Percentiles rank a stretch among this genome's conserved stretches.
Evolutionary conservation across 208 protist genomes (phyloP).

Genomic region (Trypanosoma brucei): DNA sequence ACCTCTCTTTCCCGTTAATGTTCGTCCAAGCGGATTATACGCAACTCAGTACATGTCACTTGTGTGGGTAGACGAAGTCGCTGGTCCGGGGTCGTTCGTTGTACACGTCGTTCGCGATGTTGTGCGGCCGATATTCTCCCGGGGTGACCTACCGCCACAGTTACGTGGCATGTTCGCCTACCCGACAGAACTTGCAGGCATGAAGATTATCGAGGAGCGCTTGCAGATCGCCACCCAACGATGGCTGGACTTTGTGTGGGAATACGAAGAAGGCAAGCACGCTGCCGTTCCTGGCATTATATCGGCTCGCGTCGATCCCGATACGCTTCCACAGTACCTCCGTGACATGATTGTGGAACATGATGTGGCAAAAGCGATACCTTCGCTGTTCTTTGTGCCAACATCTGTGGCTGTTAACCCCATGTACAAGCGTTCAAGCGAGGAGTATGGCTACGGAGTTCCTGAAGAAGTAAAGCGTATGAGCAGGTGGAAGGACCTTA

Average conservation of each 20-base stretch:
- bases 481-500: conserved; percentile 61
- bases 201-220: conserved; percentile 48
- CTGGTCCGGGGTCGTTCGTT: conserved; percentile 24
- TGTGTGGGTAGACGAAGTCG: conserved; percentile 38
- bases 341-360: conserved; percentile 60
- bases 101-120: conserved; percentile 63
- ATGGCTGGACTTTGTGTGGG: conserved; percentile 83
- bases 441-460: conserved; percentile 64
- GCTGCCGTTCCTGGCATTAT: conserved; percentile 64
- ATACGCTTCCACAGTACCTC: conserved; percentile 46
- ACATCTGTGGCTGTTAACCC: conserved; percentile 43
- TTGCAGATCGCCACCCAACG: conserved; percentile 58
- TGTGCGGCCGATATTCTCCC: conserved; percentile 69
- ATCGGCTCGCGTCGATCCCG: conserved; percentile 59
- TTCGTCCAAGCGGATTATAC: conserved; percentile 50
- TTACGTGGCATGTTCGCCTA: conserved; percentile 83
- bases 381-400: conserved; percentile 24
- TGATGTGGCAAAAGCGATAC: conserved; percentile 21
- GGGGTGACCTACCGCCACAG: conserved; percentile 68
- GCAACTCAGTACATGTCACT: conserved; percentile 68
- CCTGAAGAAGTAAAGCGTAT: conserved; percentile 52
- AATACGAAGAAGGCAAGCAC: conserved; percentile 64
- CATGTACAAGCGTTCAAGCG: conserved; percentile 75
- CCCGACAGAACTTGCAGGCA: conserved; percentile 60
- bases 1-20: conserved; percentile 38